phyloP scores from a whole-genome alignment of 163 green algal genomes.

The Chlorella variabilis region DNA sequence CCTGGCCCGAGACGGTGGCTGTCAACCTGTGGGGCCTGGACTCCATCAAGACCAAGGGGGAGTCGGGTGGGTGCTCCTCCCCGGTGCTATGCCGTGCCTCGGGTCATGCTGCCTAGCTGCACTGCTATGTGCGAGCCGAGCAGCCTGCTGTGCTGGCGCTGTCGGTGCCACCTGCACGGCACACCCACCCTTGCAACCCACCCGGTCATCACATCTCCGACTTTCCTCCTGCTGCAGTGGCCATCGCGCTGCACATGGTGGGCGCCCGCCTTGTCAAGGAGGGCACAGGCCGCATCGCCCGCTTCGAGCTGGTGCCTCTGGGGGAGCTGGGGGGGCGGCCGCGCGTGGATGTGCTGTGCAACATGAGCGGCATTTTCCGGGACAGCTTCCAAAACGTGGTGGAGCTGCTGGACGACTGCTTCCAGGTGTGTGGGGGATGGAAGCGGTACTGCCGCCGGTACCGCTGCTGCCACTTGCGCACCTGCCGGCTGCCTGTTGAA shows the following conservation, averaged over 20 bases:
- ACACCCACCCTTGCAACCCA: not conserved
- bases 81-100: not conserved
- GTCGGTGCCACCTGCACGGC: no score
- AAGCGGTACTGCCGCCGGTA: no score
- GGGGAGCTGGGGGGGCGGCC: slow-evolving; percentile 73
- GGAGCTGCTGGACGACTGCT: slow-evolving; percentile 96
- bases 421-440: slow-evolving; percentile 63
- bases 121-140: no score
- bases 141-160: no score
- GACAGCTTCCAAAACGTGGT: slow-evolving; percentile 89
- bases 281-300: slow-evolving; percentile 72
- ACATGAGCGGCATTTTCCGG: slow-evolving; percentile 97
- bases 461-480: no score
- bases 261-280: slow-evolving; percentile 80
- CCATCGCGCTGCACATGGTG: slow-evolving; percentile 88
- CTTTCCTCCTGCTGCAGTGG: slow-evolving; percentile 69
- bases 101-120: not conserved
- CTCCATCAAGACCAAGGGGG: slow-evolving; percentile 93
- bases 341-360: slow-evolving; percentile 93
- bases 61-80: slow-evolving; percentile 14
- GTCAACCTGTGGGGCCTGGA: slow-evolving; percentile 98
- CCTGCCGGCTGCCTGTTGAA: no score
- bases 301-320: slow-evolving; percentile 90
- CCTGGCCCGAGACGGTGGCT: slow-evolving; percentile 66
- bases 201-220: not conserved